A percentile compares a stretch with the other conserved stretches of the same genome.
These are phyloP conservation scores for Termitomyces sp. DNA, from an alignment of 768 basidiomycete species.

Conservation along the genomic window DNA sequence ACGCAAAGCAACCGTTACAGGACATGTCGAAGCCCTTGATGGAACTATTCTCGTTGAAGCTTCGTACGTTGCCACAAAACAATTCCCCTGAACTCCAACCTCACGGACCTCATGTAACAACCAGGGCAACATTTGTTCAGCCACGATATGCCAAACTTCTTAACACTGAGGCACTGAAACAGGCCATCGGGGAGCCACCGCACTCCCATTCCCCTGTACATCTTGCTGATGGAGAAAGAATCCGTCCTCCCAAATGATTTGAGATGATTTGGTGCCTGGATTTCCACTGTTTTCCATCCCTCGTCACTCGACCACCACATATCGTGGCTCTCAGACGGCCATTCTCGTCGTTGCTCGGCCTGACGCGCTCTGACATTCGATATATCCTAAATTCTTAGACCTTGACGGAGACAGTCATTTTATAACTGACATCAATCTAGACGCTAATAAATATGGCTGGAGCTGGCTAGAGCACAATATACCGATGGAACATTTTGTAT, in stretches of 20 bases:
- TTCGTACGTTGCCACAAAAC: slow-evolving; percentile 46
- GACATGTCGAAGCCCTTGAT: slow-evolving; percentile 74
- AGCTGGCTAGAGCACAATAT: background rate
- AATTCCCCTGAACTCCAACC: background rate
- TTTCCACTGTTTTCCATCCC: too few species aligned
- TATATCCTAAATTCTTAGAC: background rate
- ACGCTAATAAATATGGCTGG: background rate
- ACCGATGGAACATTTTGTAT: background rate
- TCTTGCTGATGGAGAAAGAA: slow-evolving; percentile 37
- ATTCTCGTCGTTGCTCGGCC: background rate
- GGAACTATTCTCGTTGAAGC: slow-evolving; percentile 85
- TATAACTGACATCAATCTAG: background rate
- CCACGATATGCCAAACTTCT: slow-evolving; percentile 84
- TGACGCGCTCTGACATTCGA: background rate
- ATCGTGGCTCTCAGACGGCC: background rate
- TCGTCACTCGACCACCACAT: too few species aligned
- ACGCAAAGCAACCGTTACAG: slow-evolving; percentile 73
- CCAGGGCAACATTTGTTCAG: slow-evolving; percentile 84
- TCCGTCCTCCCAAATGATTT: slow-evolving; percentile 18
- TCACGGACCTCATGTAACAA: background rate
- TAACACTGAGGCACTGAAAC: slow-evolving; percentile 53
- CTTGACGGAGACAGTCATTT: background rate
- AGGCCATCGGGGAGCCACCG: slow-evolving; percentile 64
- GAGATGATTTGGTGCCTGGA: background rate
- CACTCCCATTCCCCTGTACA: slow-evolving; percentile 33